Evolutionary conservation across 805 yeast genomes (phyloP).

Genomic region (Metschnikowia lochheadii): DNA sequence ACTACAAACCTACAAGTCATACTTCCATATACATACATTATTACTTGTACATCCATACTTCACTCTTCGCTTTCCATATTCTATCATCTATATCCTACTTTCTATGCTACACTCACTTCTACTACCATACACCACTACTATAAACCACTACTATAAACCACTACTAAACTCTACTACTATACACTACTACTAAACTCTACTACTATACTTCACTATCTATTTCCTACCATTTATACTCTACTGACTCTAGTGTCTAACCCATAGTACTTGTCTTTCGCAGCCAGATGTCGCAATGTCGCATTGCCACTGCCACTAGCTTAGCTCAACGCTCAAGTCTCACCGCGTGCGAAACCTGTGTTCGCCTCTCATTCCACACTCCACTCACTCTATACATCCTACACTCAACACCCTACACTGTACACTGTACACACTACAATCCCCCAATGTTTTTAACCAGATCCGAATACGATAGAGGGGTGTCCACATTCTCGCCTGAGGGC

Average conservation of each 20-base stretch:
- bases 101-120: neutral
- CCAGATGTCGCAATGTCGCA: conserved; percentile 13
- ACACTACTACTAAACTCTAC: no score
- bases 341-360: conserved; percentile 1
- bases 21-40: no score
- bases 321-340: neutral
- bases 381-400: neutral
- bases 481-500: conserved; percentile 98
- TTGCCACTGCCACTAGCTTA: conserved; percentile 12
- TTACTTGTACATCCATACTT: no score
- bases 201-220: no score
- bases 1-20: no score
- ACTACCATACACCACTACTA: neutral
- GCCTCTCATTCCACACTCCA: conserved; percentile 2
- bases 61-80: no score
- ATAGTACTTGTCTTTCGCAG: conserved; percentile 6
- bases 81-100: no score
- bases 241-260: neutral
- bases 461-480: conserved; percentile 98
- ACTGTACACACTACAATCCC: no score
- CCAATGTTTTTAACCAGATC: conserved; percentile 96
- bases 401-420: no score
- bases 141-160: no score
- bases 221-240: no score
- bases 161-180: neutral